Base-by-base conservation (phyloP, 768 basidiomycete genomes). In the Tephrocybe sp. region DNA sequence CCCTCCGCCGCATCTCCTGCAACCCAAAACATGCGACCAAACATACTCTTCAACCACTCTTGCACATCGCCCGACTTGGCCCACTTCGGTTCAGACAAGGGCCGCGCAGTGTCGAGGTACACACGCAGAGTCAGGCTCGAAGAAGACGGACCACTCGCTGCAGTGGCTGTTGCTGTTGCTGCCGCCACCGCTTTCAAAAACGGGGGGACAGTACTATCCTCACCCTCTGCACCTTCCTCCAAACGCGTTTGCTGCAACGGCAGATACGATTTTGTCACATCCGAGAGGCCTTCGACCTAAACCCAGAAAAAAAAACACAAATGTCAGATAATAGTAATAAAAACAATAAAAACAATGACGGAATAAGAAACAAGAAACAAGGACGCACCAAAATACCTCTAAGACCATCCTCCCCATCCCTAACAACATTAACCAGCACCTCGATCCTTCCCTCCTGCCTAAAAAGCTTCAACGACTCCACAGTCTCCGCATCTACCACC, bases 81-180 rank as follows among this genome's bases (percentile, higher is more conserved):
- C 97, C 96, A 99, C 65, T 92, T 89, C 6, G 97, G 93, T 65
- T 98, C 94, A 13, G 93, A 94, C 31, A 98, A 71, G 0, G 97
- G 97, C 51, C 89, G 83, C 30, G 80, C 82, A 50, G 82, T 89
- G 67, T 99, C 96, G 54, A 98, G 79, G 69, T 92, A 79, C 19
- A 89, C 85, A 9, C 80, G 62, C 40, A 97, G 71, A n/a, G 78
- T 82, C 16, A 89, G 63, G 23, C 78, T 78, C 19, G 76, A 68
- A 22, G 87, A 83, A 16, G 78, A 65, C 19, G 69, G 43, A 26
- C n/a, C n/a, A n/a, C n/a, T n/a, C n/a, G n/a, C n/a, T n/a, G n/a
- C n/a, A n/a, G n/a, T n/a, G 26, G 26, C 26, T 26, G 26, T 26
- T 26, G 26, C 26, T 7, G 26, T 26, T 26, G 26, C 26, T 7